Percentiles rank a stretch among this genome's conserved stretches.
Evolutionary conservation across 495 filamentous ascomycete species (phyloP).

Genomic region (Penicillium ochrochloron): DNA sequence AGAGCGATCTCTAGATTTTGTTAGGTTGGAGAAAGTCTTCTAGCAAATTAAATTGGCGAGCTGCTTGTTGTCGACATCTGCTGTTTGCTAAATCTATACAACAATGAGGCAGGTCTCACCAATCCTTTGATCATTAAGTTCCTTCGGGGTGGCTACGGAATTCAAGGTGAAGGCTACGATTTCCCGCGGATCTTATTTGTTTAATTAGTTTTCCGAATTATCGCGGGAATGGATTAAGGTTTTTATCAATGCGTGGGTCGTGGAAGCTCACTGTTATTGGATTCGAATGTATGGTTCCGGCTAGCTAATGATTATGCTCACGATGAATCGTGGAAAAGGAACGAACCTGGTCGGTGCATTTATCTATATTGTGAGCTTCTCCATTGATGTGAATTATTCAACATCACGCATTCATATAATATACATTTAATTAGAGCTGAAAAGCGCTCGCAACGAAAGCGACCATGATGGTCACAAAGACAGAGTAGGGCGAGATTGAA

Average conservation of each 20-base stretch:
- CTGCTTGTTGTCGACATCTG: too few relatives aligned
- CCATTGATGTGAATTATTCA: not conserved
- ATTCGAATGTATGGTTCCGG: too few relatives aligned
- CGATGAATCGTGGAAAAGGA: not conserved
- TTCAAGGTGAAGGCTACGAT: not conserved
- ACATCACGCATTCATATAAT: not conserved
- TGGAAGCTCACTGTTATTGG: too few relatives aligned
- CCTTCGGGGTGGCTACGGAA: not conserved
- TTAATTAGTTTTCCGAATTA: not conserved
- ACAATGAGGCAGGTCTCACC: too few relatives aligned
- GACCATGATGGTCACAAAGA: slow-evolving; percentile 20
- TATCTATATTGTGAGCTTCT: slow-evolving; percentile 14
- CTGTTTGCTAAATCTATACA: too few relatives aligned
- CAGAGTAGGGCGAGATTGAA: slow-evolving; percentile 13
- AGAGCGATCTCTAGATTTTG: too few relatives aligned
- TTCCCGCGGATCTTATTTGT: not conserved
- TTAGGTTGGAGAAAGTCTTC: too few relatives aligned
- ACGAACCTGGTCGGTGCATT: slow-evolving; percentile 11
- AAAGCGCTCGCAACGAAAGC: slow-evolving; percentile 33
- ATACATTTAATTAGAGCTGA: slow-evolving; percentile 26
- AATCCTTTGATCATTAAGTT: not conserved
- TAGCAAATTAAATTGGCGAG: too few relatives aligned
- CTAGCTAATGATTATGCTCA: not conserved
- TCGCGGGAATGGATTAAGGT: not conserved
- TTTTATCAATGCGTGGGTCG: too few relatives aligned